A percentile compares a stretch with the other conserved stretches of the same genome.
Conservation (phyloP, 1,139 yeast genomes). For the Suhomyces kunorum region DNA sequence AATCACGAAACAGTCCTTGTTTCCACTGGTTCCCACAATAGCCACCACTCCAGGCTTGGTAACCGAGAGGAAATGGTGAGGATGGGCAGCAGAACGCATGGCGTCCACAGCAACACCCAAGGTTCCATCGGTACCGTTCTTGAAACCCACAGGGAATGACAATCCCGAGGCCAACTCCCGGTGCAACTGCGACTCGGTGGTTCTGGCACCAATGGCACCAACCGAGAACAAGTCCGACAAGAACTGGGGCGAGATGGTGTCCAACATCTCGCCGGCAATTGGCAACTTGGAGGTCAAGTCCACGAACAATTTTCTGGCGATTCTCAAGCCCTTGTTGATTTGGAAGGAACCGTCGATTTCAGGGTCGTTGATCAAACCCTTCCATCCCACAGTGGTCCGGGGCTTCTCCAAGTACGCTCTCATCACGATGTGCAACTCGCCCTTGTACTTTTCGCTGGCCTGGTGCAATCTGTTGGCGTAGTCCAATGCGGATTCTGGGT, state of each 20-base stretch:
- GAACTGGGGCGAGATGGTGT: constrained; percentile 94
- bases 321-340: constrained; percentile 90
- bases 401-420: constrained; percentile 98
- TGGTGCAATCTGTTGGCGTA: constrained; percentile 69
- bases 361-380: constrained; percentile 96
- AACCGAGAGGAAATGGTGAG: constrained; percentile 91
- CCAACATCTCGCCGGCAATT: constrained; percentile 97
- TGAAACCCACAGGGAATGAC: constrained; percentile 96
- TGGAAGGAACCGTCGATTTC: constrained; percentile 92
- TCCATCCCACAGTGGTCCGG: constrained; percentile 99
- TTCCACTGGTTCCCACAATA: constrained; percentile 93
- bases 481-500: constrained; percentile 88
- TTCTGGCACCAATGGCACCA: constrained; percentile 98
- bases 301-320: constrained; percentile 83
- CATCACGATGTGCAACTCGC: constrained; percentile 86
- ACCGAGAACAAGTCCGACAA: constrained; percentile 85
- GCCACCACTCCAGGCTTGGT: constrained; percentile 93
- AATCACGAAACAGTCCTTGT: constrained; percentile 85
- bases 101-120: constrained; percentile 93
- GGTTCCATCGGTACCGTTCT: constrained; percentile 95
- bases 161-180: constrained; percentile 94
- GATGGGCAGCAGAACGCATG: constrained; percentile 85
- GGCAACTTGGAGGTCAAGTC: constrained; percentile 76
- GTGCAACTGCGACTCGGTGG: constrained; percentile 95
- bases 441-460: constrained; percentile 62